Base-by-base conservation (phyloP, 257 asterid species). In the Cordia subcordata region DNA sequence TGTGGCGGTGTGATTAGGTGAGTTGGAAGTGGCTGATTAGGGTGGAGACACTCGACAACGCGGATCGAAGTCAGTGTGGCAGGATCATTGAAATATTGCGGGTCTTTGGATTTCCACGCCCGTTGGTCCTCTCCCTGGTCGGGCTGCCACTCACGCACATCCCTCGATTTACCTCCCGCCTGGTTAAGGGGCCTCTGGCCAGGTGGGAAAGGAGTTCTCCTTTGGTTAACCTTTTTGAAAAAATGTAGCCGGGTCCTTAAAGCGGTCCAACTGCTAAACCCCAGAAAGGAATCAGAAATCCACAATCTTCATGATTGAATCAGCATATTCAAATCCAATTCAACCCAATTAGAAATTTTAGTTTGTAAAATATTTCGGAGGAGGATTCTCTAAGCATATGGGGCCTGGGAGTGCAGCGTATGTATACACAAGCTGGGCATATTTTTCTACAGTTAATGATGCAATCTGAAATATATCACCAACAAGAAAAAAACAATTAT, bases 251-350 rank as follows among this genome's bases (percentile, higher is more conserved):
- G 18, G 21, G 60, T 58, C 49, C 50, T 59, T 60, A 58, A 51
- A 59, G 63, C 49, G 75, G 71, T 64, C 70, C 58, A 64, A 55
- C 50, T 27, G 44, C 57, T 54, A 11, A 55, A 39, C 27, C 44
- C 60, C 21, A 8, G 35, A 12, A 38, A 65, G 50, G 47, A 38
- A 66, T 42, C 68, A 61, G 64, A 54, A 60, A 49, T 60, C 62
- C 64, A 49, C 49, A 53, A 39, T 22, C 61, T 72, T 57, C 68
- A 68, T 64, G 49, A 68, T 52, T 68, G 58, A 68, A 64, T 55
- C 49, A 54, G 59, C 64, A 63, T 52, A 61, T 62, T 62, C 49
- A 56, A 50, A 62, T 57, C 77, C 72, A 60, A 0, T 57, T 45
- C 66, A 17, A 52, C 19, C 72, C 77, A 56, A 66, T 52, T 58